Evolutionary conservation across 352 stramenopile genomes (phyloP), one percentile per base, ranked within the genome.

Genomic region (Globisporangium cederbergense): DNA sequence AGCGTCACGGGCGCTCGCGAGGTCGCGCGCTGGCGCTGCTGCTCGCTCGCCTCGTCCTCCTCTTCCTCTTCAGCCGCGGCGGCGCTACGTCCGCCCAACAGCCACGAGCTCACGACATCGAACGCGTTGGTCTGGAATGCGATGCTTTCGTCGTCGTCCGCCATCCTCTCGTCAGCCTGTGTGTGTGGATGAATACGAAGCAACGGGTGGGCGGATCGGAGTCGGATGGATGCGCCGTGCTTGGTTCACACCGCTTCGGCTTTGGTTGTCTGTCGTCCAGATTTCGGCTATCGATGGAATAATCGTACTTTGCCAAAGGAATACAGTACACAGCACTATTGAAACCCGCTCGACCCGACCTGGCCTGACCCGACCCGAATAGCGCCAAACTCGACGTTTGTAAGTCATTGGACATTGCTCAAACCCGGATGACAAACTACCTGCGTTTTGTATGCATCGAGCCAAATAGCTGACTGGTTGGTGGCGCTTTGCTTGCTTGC

Each of bases 21-120:
- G 55, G 11, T 66, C 58, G 42, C 46, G 34, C 1, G 10, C 40
- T 13, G 51, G 36, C 52, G 52, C 30, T 28, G 38, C 45, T 28
- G n/a, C 14, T 54, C 46, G 9, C 59, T 1, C 4, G 72, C 53
- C 3, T 77, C 66, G 10, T 73, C 45, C 1, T 43, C 43, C 1
- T 65, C 59, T 0, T 54, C 61, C 16, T 61, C 38, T 5, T 59
- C 57, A 11, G 65, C 47, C 4, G 47, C 57, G 3, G 59, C 55
- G 2, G 66, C 63, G 4, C 40, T 67, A 14, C 51, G 59, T 14
- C 40, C 77, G 9, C 74, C 78, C 8, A 81, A 53, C 46, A 90
- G 63, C 83, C 83, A 92, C 54, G 78, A 86, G 58, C 75, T 72
- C 18, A 92, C 83, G 22, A 92, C 78, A 54, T 83, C 64, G 58